These are phyloP conservation scores for Wickerhamomyces ciferrii DNA, from an alignment of 805 yeast species.

Conservation along the genomic window DNA sequence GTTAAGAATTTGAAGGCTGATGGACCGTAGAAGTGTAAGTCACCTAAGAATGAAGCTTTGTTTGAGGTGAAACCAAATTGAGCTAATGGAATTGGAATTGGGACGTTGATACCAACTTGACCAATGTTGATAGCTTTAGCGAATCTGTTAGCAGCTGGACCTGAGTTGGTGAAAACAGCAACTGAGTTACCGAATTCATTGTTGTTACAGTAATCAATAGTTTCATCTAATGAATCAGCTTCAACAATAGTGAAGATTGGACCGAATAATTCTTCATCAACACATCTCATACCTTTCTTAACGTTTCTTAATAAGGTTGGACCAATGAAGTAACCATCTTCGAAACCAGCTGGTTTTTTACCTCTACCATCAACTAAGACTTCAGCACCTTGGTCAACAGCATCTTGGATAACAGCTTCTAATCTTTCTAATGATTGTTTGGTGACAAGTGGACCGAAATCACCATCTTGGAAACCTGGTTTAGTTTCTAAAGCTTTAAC, in stretches of 20 bases:
- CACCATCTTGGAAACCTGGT: conserved; percentile 62
- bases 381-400: conserved; percentile 57
- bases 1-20: conserved; percentile 69
- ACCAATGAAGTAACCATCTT: conserved; percentile 65
- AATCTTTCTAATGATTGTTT: conserved; percentile 52
- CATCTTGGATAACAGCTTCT: conserved; percentile 49
- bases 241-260: conserved; percentile 64
- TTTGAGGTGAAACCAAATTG: conserved; percentile 80
- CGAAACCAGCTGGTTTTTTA: conserved; percentile 39
- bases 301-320: conserved; percentile 62
- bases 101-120: conserved; percentile 75
- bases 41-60: conserved; percentile 75
- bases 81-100: conserved; percentile 78
- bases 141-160: conserved; percentile 65
- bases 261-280: conserved; percentile 74
- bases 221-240: conserved; percentile 62
- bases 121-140: conserved; percentile 63
- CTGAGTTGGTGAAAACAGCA: conserved; percentile 64
- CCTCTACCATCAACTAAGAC: conserved; percentile 61
- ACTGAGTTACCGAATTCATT: conserved; percentile 67
- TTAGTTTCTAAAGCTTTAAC: conserved; percentile 55
- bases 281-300: conserved; percentile 65
- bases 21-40: conserved; percentile 77
- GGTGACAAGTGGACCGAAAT: conserved; percentile 70
- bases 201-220: conserved; percentile 56